phyloP scores from a whole-genome alignment of 2,329 filamentous ascomycete species.

The Cladophialophora psammophila region DNA sequence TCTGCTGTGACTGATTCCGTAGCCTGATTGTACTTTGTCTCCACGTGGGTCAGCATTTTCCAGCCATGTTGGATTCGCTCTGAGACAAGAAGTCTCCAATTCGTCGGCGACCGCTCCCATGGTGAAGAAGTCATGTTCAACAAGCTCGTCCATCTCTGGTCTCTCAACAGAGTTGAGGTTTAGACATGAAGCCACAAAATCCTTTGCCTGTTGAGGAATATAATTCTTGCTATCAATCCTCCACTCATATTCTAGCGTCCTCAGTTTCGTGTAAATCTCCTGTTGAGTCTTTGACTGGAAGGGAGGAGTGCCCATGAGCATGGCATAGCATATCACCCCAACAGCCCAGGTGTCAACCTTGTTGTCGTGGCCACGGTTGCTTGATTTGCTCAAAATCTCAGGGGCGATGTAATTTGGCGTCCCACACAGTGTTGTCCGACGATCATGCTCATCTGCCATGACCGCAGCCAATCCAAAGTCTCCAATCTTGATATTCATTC shows the following conservation, averaged over 20 bases:
- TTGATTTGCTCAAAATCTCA: slow-evolving; percentile 89
- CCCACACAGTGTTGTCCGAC: slow-evolving; percentile 91
- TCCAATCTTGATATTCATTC: slow-evolving; percentile 98
- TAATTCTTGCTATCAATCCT: slow-evolving; percentile 56
- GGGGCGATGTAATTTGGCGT: slow-evolving; percentile 99
- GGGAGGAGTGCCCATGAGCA: slow-evolving; percentile 94
- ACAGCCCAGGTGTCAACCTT: slow-evolving; percentile 99
- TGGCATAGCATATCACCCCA: slow-evolving; percentile 94
- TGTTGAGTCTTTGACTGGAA: slow-evolving; percentile 78
- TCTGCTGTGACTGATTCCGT: slow-evolving; percentile 53
- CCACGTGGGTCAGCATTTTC: slow-evolving; percentile 54
- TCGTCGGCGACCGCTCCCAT: slow-evolving; percentile 58
- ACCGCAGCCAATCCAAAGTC: slow-evolving; percentile 96
- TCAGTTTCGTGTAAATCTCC: slow-evolving; percentile 60
- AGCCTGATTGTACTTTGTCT: slow-evolving; percentile 53
- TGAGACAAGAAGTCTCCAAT: slow-evolving; percentile 50
- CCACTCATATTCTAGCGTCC: slow-evolving; percentile 58
- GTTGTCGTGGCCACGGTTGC: slow-evolving; percentile 83
- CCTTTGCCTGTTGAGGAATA: slow-evolving; percentile 59
- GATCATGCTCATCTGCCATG: slow-evolving; percentile 89
- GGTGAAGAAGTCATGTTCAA: slow-evolving; percentile 59
- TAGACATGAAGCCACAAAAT: slow-evolving; percentile 56
- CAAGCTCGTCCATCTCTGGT: slow-evolving; percentile 58
- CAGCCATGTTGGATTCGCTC: slow-evolving; percentile 53
- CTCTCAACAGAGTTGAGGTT: slow-evolving; percentile 57